Evolutionary conservation across 2,329 filamentous ascomycete genomes (phyloP).

Genomic region (Cordyceps farinosa): DNA sequence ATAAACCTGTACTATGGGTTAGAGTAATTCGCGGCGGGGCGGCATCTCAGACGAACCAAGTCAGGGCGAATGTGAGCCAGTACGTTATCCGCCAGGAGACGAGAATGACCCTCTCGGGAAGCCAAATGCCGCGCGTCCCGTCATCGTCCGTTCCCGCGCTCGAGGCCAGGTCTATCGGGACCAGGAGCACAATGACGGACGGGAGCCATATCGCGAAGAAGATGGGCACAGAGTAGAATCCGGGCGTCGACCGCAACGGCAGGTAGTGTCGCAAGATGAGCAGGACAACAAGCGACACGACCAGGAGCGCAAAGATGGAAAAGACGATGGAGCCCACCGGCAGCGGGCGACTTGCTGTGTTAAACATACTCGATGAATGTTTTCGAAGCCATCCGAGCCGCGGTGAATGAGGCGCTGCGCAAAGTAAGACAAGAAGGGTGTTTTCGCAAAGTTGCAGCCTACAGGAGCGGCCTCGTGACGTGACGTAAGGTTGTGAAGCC

Average conservation of each 20-base stretch:
- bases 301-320: conserved; percentile 65
- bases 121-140: conserved; percentile 76
- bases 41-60: conserved; percentile 60
- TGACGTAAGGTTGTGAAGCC: not conserved
- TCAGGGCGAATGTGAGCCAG: conserved; percentile 93
- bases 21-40: conserved; percentile 8
- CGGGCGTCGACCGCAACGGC: conserved; percentile 83
- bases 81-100: conserved; percentile 94
- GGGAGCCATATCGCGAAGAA: conserved; percentile 95
- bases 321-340: conserved; percentile 79
- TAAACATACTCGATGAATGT: conserved; percentile 42
- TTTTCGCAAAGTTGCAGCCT: conserved; percentile 9
- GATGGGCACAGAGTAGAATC: conserved; percentile 84
- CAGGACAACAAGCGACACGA: conserved; percentile 73
- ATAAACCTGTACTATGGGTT: conserved; percentile 61
- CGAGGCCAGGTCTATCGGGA: conserved; percentile 93
- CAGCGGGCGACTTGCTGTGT: conserved; percentile 51
- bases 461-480: conserved; percentile 1
- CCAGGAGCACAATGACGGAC: conserved; percentile 83
- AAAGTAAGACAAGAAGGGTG: not conserved
- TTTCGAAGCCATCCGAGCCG: conserved; percentile 12
- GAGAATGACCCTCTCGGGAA: conserved; percentile 71
- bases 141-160: conserved; percentile 70
- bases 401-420: not conserved
- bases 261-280: conserved; percentile 86